Base-by-base conservation (phyloP, 306 rosid species). In the Gleditsia sinensis region DNA sequence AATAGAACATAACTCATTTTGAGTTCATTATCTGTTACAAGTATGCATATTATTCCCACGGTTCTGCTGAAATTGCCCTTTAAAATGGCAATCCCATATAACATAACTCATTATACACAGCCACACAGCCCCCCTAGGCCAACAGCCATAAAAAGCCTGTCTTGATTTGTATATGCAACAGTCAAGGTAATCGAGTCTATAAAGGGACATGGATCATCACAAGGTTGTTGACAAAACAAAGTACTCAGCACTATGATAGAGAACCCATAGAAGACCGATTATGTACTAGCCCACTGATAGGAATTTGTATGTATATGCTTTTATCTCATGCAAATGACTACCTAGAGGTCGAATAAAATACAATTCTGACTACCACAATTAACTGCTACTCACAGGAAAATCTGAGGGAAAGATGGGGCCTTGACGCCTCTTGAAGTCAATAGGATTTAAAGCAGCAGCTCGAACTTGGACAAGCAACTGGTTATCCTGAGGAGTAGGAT, bases 371-470 rank as follows among this genome's bases (percentile, higher is more conserved):
- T 34, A 0, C 39, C 39, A 34, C 39, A 34, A 6, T 6, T 34
- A 34, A 34, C 6, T 3, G 39, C 16, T 37, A 77, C 80, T 76
- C 28, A 83, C 84, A 10, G 87, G 84, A 72, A 83, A 76, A 11
- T 72, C 51, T 0, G 82, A 72, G 9, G 82, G 63, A 68, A 46
- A 76, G 45, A 83, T 61, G 30, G 84, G 80, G 46, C 64, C 5
- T 36, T 21, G 43, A 13, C 82, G 78, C 80, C 84, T 80, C 65
- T 83, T 83, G 79, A 21, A 72, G 76, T 83, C 87, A 8, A 80
- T 83, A 0, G 87, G 84, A 80, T 83, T 83, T 30, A 83, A 71
- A 45, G 87, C 60, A 55, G 84, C 87, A 39, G 86, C 80, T 43
- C 25, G 66, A 62, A 82, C 86, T 61, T 82, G 77, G 34, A 82